A percentile compares a stretch with the other conserved stretches of the same genome.
phyloP scores from a whole-genome alignment of 345 rosid species.

The Geranium rotundifolium region DNA sequence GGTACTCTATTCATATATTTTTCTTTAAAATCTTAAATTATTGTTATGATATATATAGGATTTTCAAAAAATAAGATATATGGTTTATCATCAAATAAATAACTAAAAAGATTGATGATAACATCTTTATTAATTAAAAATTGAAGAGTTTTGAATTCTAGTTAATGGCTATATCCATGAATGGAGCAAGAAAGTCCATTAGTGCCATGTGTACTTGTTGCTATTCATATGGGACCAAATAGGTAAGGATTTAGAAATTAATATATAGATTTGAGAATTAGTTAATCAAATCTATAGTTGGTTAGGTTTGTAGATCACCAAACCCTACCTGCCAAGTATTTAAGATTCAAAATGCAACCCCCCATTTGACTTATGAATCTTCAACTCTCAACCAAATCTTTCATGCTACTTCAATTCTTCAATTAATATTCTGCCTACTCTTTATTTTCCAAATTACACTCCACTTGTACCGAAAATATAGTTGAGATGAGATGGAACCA shows the following conservation, averaged over 20 bases:
- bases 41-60: background rate
- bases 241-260: too few species aligned
- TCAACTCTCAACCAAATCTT: constrained; percentile 20
- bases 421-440: background rate
- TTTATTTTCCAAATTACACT: background rate
- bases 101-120: too few species aligned
- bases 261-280: background rate
- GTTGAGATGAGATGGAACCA: too few species aligned
- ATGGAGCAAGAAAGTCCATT: too few species aligned
- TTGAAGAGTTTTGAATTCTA: too few species aligned
- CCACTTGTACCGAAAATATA: background rate
- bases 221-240: too few species aligned
- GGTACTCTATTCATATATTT: constrained; percentile 22
- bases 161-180: too few species aligned
- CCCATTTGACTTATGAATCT: background rate
- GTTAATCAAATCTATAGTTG: constrained; percentile 9
- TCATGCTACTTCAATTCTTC: constrained; percentile 18
- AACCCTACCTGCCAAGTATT: constrained; percentile 30
- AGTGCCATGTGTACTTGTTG: too few species aligned
- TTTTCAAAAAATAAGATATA: too few species aligned
- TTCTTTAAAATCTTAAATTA: background rate
- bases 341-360: background rate
- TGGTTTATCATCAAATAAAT: too few species aligned
- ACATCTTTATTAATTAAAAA: too few species aligned
- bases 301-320: constrained; percentile 31